Base-by-base conservation (phyloP, 2,329 filamentous ascomycete species). In the Chaetomium globosum region DNA sequence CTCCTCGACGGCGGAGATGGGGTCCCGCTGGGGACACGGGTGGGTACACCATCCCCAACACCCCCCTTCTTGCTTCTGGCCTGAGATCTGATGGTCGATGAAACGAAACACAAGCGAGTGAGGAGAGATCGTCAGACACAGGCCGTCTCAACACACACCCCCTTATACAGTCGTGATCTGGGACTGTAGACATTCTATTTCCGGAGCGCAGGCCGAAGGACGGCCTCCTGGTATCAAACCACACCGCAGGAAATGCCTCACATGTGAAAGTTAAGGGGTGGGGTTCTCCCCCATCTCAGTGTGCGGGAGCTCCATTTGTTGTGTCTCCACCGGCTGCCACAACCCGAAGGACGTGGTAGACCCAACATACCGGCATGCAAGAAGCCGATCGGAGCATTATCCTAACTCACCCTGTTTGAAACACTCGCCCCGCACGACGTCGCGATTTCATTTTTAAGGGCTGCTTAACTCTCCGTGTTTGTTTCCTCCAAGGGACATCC, bases 101-200 rank as follows among this genome's bases (percentile, higher is more conserved):
- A 57, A 63, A 56, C 30, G 55, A 63, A 52, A 57, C 53, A 28
- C 13, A 3, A 6, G 16, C 26, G 26, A 33, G 26, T 46, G 54
- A 30, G 5, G 31, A 26, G 21, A 46, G 49, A 54, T 46, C 23
- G 31, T 43, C 59, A 61, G 28, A 61, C 49, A 23, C n/a, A 30
- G 23, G 2, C 46, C 28, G 59, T 61, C 59, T 61, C 59, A 63
- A 43, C 53, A 28, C 39, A 28, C n/a, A 5, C 59, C 36, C 31
- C 26, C 28, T 60, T 49, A 26, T 12, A 10, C 31, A 31, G 5
- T 31, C 1, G 31, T 31, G 2, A 26, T 4, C 26, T 4, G 26
- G 26, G 26, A 26, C 26, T 26, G 26, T 23, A 23, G n/a, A 3
- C 43, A 19, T 5, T 48, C 46, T 48, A 48, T 48, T 48, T 48